A percentile compares a stretch with the other conserved stretches of the same genome.
These are phyloP conservation scores for Cercospora janseana DNA, from an alignment of 2,329 filamentous ascomycete genomes.

Conservation along the genomic window DNA sequence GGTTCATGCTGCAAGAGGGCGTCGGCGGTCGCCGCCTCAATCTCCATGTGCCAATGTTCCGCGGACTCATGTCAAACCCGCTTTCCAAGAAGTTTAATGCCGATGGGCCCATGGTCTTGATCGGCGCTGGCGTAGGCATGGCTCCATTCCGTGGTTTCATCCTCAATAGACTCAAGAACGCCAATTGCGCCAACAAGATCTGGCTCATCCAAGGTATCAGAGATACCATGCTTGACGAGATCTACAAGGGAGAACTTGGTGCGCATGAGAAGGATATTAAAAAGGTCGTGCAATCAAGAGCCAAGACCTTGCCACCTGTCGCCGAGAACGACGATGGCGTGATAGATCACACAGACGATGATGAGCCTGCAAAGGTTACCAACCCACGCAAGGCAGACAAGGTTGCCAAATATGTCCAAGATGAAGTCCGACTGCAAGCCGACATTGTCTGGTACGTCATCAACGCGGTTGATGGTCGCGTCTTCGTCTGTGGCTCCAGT, in stretches of 20 bases:
- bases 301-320: constrained; percentile 30
- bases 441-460: constrained; percentile 98
- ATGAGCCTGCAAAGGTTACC: constrained; percentile 58
- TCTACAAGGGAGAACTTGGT: constrained; percentile 95
- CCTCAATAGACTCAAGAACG: constrained; percentile 85
- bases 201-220: constrained; percentile 93
- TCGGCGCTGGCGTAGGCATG: constrained; percentile 93
- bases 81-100: constrained; percentile 86
- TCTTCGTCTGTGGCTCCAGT: constrained; percentile 94
- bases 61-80: constrained; percentile 95
- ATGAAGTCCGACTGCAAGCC: constrained; percentile 85
- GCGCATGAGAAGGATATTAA: constrained; percentile 68
- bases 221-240: constrained; percentile 91
- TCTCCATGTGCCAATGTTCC: constrained; percentile 91
- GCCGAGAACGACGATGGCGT: constrained; percentile 33
- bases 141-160: constrained; percentile 98
- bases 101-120: constrained; percentile 95
- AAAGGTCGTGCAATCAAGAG: constrained; percentile 50
- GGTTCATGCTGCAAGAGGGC: constrained; percentile 41
- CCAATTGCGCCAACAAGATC: constrained; percentile 96
- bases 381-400: constrained; percentile 61
- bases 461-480: constrained; percentile 89
- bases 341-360: constrained; percentile 46
- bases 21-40: constrained; percentile 48
- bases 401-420: constrained; percentile 89